phyloP scores from a whole-genome alignment of 176 grass and related monocot species.

The Oryza rufipogon region DNA sequence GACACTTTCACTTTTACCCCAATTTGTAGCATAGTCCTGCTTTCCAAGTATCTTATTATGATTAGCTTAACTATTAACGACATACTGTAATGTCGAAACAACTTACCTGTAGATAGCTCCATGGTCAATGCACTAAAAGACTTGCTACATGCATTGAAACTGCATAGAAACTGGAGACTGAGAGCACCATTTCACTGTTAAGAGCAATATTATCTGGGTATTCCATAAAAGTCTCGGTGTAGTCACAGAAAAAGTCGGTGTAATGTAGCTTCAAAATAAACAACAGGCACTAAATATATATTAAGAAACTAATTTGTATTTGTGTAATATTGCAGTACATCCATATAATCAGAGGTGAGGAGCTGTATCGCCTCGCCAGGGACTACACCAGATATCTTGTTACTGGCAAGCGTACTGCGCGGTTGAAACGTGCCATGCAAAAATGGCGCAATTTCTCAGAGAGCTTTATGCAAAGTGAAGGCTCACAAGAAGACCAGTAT shows the following conservation, averaged over 20 bases:
- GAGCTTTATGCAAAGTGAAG: constrained; percentile 45
- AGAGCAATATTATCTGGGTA: neutral
- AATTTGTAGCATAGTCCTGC: constrained; percentile 3
- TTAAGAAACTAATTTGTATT: neutral
- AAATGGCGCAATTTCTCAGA: constrained; percentile 48
- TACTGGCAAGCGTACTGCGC: constrained; percentile 66
- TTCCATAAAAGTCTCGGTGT: neutral
- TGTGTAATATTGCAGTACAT: constrained; percentile 68
- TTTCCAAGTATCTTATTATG: neutral
- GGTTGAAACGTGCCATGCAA: constrained; percentile 58
- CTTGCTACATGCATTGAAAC: neutral
- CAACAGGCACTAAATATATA: neutral
- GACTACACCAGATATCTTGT: constrained; percentile 88
- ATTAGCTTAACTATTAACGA: constrained; percentile 21
- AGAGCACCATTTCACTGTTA: neutral
- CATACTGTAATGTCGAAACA: constrained; percentile 13
- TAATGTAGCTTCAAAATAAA: constrained; percentile 32
- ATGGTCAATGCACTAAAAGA: neutral
- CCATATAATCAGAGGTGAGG: constrained; percentile 90
- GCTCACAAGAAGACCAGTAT: constrained; percentile 46
- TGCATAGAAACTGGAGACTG: constrained; percentile 8
- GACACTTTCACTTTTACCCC: neutral
- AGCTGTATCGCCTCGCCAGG: constrained; percentile 66
- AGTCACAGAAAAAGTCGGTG: neutral
- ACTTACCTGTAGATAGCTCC: constrained; percentile 5